These are phyloP conservation scores for Neonectria ditissima DNA, from an alignment of 2,329 filamentous ascomycete species.

Conservation along the genomic window DNA sequence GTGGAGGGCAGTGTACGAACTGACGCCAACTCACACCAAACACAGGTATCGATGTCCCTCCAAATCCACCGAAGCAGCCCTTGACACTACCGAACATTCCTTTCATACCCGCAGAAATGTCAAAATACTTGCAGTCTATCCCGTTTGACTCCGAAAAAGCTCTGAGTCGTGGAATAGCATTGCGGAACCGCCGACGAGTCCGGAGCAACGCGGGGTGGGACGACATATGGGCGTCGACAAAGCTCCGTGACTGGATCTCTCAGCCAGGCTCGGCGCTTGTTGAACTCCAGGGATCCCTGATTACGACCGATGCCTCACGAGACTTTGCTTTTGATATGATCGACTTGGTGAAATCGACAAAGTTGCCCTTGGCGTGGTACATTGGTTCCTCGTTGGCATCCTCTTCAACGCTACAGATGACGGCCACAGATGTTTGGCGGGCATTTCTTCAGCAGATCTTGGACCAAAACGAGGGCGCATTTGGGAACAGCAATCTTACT, in stretches of 20 bases:
- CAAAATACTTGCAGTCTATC: conserved; percentile 15
- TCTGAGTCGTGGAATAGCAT: conserved; percentile 2
- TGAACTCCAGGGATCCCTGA: conserved; percentile 19
- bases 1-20: neutral
- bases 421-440: conserved; percentile 2
- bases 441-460: conserved; percentile 21
- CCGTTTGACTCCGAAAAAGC: conserved; percentile 19
- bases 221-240: conserved; percentile 18
- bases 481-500: neutral
- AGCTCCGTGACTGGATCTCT: conserved; percentile 27
- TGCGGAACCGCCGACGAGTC: conserved; percentile 17
- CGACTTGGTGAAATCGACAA: conserved; percentile 12
- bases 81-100: neutral
- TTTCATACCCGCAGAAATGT: conserved; percentile 9
- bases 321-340: conserved; percentile 29
- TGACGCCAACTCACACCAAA: neutral
- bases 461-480: neutral
- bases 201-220: conserved; percentile 10
- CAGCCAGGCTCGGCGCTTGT: conserved; percentile 18
- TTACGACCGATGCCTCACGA: conserved; percentile 6
- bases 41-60: neutral
- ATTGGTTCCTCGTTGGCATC: conserved; percentile 14
- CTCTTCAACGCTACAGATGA: neutral
- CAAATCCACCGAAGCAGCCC: neutral
- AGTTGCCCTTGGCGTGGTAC: conserved; percentile 20